Conservation (phyloP, 2,329 filamentous ascomycete species). For the Zymoseptoria ardabiliae region DNA sequence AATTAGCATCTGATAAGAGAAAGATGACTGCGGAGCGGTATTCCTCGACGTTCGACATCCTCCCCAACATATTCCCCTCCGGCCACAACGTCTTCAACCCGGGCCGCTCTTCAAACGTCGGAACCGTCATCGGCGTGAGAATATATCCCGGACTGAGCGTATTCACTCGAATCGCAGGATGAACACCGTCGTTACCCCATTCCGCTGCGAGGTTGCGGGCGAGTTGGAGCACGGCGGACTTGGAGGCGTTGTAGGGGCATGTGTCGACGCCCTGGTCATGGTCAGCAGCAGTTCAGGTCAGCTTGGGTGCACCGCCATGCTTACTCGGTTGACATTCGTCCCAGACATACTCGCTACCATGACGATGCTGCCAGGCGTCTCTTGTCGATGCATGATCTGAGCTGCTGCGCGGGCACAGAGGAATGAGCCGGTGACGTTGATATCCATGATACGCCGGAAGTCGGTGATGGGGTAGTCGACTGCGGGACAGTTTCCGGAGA, state of each 20-base stretch:
- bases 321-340: constrained; percentile 45
- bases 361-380: constrained; percentile 53
- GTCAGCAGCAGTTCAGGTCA: constrained; percentile 1
- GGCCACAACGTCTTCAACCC: constrained; percentile 63
- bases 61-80: constrained; percentile 72
- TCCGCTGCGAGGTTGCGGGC: constrained; percentile 63
- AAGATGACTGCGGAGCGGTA: constrained; percentile 3
- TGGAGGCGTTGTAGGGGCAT: constrained; percentile 67
- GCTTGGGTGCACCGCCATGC: neutral
- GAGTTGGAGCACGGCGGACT: constrained; percentile 66
- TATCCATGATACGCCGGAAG: constrained; percentile 54
- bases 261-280: constrained; percentile 53
- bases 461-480: constrained; percentile 65
- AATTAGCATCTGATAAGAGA: constrained; percentile 1
- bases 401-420: constrained; percentile 59
- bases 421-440: constrained; percentile 51
- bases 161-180: constrained; percentile 60
- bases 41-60: constrained; percentile 18
- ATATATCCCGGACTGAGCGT: constrained; percentile 76
- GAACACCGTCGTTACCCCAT: constrained; percentile 56
- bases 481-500: constrained; percentile 76
- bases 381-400: constrained; percentile 56
- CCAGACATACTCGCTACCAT: constrained; percentile 59
- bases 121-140: constrained; percentile 69
- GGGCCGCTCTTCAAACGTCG: constrained; percentile 66